A percentile compares a stretch with the other conserved stretches of the same genome.
Evolutionary conservation across 2,329 filamentous ascomycete genomes (phyloP).

Genomic region (Colletotrichum gigasporum): DNA sequence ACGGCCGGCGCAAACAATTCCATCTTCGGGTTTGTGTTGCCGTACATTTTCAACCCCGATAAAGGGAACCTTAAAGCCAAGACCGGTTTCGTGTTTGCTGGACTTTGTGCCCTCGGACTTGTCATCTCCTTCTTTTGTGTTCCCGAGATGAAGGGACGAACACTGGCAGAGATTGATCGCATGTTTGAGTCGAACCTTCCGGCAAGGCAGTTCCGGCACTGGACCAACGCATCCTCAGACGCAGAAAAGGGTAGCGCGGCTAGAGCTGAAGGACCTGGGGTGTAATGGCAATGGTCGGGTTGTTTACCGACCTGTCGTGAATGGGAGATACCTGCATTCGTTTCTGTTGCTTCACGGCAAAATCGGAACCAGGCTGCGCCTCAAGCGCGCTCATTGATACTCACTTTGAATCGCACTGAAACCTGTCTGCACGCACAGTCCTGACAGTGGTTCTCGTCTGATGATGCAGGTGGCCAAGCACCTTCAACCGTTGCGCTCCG

Average conservation of each 20-base stretch:
- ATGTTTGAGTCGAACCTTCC: conserved; percentile 43
- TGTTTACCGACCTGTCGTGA: background rate
- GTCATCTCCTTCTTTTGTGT: conserved; percentile 53
- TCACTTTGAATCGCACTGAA: conserved; percentile 5
- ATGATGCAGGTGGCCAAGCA: conserved; percentile 7
- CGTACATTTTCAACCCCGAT: conserved; percentile 58
- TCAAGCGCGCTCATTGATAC: conserved; percentile 1
- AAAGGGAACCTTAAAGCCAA: conserved; percentile 49
- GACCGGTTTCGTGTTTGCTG: conserved; percentile 51
- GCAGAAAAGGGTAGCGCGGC: background rate
- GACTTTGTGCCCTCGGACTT: conserved; percentile 45
- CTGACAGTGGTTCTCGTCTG: conserved; percentile 1
- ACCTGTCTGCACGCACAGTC: conserved; percentile 3
- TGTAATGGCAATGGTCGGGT: background rate
- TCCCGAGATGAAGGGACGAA: conserved; percentile 63
- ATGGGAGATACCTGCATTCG: background rate
- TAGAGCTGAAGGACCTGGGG: background rate
- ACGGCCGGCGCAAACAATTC: conserved; percentile 49
- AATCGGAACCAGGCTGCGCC: conserved; percentile 9
- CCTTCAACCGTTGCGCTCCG: conserved; percentile 13
- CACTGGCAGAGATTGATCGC: conserved; percentile 56
- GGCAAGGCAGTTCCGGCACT: conserved; percentile 38
- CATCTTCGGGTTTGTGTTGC: conserved; percentile 55
- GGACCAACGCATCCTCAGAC: conserved; percentile 14
- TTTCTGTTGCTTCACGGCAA: background rate